Percentiles rank a stretch among this genome's conserved stretches.
Evolutionary conservation across 1,284 basidiomycete genomes (phyloP).

Genomic region (Pholiota adiposa): DNA sequence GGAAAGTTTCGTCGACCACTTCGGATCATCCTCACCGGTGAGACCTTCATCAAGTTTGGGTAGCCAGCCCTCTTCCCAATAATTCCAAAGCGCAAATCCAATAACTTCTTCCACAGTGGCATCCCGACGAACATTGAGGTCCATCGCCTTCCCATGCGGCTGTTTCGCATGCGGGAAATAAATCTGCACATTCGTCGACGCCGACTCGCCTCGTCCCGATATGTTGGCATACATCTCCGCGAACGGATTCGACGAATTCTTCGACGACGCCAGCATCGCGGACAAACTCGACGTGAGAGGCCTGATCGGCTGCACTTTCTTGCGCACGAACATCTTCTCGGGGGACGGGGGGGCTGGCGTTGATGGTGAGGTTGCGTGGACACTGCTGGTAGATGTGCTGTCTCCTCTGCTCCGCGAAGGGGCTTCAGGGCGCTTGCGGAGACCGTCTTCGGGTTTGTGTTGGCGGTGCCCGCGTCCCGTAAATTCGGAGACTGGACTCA

Average conservation of each 20-base stretch:
- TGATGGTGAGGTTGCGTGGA: constrained; percentile 13
- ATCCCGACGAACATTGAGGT: constrained; percentile 81
- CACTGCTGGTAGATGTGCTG: constrained; percentile 21
- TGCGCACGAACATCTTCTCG: constrained; percentile 51
- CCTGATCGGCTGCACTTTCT: constrained; percentile 45
- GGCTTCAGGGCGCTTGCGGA: constrained; percentile 15
- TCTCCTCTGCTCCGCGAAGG: constrained; percentile 18
- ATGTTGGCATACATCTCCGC: constrained; percentile 81
- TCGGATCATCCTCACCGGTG: constrained; percentile 62
- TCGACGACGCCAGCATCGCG: constrained; percentile 65
- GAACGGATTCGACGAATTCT: constrained; percentile 75
- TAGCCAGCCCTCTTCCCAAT: constrained; percentile 86
- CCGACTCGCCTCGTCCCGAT: constrained; percentile 70
- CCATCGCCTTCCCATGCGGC: constrained; percentile 61
- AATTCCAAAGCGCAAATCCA: constrained; percentile 90
- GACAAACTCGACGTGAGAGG: constrained; percentile 64
- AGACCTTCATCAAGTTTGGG: constrained; percentile 77
- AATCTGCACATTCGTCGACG: constrained; percentile 72
- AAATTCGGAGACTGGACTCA: constrained; percentile 74
- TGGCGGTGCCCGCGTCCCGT: constrained; percentile 19
- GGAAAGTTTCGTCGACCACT: constrained; percentile 62
- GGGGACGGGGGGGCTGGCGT: constrained; percentile 11
- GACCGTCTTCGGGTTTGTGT: constrained; percentile 7
- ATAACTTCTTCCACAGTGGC: constrained; percentile 95
- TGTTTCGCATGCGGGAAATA: constrained; percentile 87